Base-by-base conservation (phyloP, 75 land plant species). In the Cunninghamia lanceolata region DNA sequence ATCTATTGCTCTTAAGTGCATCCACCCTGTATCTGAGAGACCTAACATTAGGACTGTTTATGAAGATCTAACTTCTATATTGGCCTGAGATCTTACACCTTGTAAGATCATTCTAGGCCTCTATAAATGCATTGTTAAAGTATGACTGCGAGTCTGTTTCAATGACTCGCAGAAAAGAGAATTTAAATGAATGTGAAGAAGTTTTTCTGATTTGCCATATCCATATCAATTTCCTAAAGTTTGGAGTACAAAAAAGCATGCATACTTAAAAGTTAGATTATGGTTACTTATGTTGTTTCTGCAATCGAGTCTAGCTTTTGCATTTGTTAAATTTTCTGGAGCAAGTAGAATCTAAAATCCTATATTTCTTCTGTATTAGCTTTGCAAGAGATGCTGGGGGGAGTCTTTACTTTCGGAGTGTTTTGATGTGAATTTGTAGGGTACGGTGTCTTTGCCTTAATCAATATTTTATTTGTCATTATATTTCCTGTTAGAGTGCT, bases 41-140 rank as follows among this genome's bases (percentile, higher is more conserved):
- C 96, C 96, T 30, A 93, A 91, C 34, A 95, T 96, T 85, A 92
- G 88, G 85, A 87, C 91, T 38, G 92, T 95, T 40, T 95, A 95
- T 83, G 98, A 95, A 84, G 95, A 96, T 90, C 94, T 95, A 54
- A 93, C 96, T 0, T 91, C 93, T 9, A 90, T 95, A 46, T 90
- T 50, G 73, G 87, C 78, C 43, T 88, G 80, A 88, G n/a, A 47
- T 86, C 66, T 83, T 54, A 83, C n/a, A 53, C 10, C 84, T 83
- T 1, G 63, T 83, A 54, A 83, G 84, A 83, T 54, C 36, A 47
- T 73, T 73, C 36, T 34, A 73, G 75, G 75, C 75, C 13, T 32
- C 16, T 73, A 73, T 73, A 73, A 11, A 73, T 73, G 75, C 75
- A 34, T 73, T 73, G 36, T 73, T 30, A 73, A 73, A 73, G 36